phyloP scores from a whole-genome alignment of 192 early-diverging fungal genomes.

The Podila epigama region DNA sequence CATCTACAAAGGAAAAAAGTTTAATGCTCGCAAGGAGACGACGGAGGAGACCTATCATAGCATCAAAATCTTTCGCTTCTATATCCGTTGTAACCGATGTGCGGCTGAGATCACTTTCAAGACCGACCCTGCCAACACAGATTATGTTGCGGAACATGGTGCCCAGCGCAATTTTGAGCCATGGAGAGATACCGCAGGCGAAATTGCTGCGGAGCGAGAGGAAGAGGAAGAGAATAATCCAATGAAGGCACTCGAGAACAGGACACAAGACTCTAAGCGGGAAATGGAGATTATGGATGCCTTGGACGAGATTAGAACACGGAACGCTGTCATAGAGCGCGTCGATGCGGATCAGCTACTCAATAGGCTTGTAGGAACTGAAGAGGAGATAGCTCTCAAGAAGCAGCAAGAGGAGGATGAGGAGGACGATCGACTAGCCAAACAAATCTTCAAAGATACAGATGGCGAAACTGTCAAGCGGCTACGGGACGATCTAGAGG shows the following conservation, averaged over 20 bases:
- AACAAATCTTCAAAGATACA: constrained; percentile 64
- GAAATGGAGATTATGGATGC: constrained; percentile 99
- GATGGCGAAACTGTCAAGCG: constrained; percentile 75
- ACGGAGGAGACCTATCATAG: constrained; percentile 75
- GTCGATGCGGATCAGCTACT: constrained; percentile 73
- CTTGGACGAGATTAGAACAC: constrained; percentile 91
- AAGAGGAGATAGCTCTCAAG: constrained; percentile 45
- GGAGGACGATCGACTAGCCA: constrained; percentile 69
- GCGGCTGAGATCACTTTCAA: constrained; percentile 98
- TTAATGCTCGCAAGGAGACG: constrained; percentile 96
- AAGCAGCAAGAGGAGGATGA: constrained; percentile 60
- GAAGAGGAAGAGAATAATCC: constrained; percentile 92
- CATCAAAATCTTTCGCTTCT: constrained; percentile 83
- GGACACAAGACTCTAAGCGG: constrained; percentile 90
- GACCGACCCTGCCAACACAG: constrained; percentile 94
- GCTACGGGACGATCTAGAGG: constrained; percentile 54
- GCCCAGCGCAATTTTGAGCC: constrained; percentile 96
- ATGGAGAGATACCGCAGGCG: constrained; percentile 78
- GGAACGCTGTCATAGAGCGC: constrained; percentile 85
- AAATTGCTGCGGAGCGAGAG: constrained; percentile 67
- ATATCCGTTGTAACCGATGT: constrained; percentile 91
- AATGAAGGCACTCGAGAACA: constrained; percentile 94
- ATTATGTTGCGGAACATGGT: constrained; percentile 94
- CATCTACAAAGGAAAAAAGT: constrained; percentile 97
- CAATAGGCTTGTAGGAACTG: constrained; percentile 49